Percentiles rank a stretch among this genome's conserved stretches.
phyloP scores from a whole-genome alignment of 2,329 filamentous ascomycete species.

The Dactylellina sp. region DNA sequence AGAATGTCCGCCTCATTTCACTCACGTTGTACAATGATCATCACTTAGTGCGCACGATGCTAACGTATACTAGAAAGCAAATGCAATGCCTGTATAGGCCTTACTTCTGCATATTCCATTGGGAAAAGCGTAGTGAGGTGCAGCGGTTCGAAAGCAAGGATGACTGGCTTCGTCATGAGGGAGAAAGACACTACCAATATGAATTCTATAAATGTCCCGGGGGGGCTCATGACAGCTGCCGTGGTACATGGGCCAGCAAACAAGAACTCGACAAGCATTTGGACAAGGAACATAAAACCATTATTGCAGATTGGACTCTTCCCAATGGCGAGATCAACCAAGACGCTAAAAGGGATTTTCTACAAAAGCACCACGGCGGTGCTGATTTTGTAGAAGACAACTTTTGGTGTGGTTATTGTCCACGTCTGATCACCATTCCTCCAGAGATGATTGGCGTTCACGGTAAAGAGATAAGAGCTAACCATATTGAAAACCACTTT shows the following conservation, averaged over 20 bases:
- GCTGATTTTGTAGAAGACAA: conserved; percentile 71
- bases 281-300: conserved; percentile 65
- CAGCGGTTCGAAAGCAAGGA: conserved; percentile 91
- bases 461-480: conserved; percentile 67
- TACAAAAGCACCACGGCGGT: conserved; percentile 72
- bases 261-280: conserved; percentile 73
- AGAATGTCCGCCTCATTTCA: conserved; percentile 3
- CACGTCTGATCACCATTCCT: conserved; percentile 68
- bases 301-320: conserved; percentile 27
- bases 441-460: conserved; percentile 71
- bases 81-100: conserved; percentile 82
- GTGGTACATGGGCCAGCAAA: conserved; percentile 33
- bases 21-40: neutral
- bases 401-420: conserved; percentile 93
- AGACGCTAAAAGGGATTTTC: conserved; percentile 64
- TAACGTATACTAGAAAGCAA: conserved; percentile 75
- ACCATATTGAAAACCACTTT: conserved; percentile 83
- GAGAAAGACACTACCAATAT: conserved; percentile 77
- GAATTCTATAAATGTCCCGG: conserved; percentile 79
- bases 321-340: conserved; percentile 60
- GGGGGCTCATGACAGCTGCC: conserved; percentile 55
- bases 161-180: conserved; percentile 93
- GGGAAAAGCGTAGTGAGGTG: conserved; percentile 67
- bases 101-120: conserved; percentile 80
- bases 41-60: conserved; percentile 14